Evolutionary conservation across 164 flowering plant genomes (phyloP).

Genomic region (Stephania japonica): DNA sequence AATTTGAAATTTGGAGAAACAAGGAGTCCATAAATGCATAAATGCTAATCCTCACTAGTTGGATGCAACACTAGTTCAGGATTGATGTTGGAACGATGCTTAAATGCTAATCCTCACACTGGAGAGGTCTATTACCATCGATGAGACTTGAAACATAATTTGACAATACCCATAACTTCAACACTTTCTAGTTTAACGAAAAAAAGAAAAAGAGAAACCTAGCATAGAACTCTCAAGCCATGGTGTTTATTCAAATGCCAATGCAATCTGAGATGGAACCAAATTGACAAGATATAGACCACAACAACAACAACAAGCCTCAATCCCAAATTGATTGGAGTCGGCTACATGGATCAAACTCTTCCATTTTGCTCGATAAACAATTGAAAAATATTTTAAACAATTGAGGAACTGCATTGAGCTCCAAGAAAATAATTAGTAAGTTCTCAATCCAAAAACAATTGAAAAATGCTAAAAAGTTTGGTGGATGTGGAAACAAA

Average conservation of each 20-base stretch:
- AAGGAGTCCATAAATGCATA: not conserved
- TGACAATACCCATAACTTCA: not conserved
- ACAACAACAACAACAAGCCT: too few species aligned
- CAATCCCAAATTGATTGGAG: too few species aligned
- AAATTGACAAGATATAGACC: not conserved
- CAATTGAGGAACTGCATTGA: not conserved
- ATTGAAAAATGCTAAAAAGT: not conserved
- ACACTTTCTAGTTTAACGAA: not conserved
- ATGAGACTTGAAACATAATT: not conserved
- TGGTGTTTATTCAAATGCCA: not conserved
- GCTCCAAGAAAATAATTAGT: not conserved
- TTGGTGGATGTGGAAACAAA: not conserved
- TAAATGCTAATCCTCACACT: not conserved
- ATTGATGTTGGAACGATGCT: not conserved
- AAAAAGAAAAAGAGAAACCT: too few species aligned
- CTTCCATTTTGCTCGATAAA: too few species aligned
- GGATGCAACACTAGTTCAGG: not conserved
- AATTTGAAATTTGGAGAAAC: not conserved
- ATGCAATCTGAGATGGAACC: not conserved
- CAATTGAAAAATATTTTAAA: not conserved
- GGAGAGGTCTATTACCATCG: not conserved
- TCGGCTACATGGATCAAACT: too few species aligned
- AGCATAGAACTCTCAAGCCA: not conserved
- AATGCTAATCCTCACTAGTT: too few species aligned
- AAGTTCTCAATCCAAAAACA: not conserved